These are phyloP conservation scores for Podospora comata DNA, from an alignment of 495 filamentous ascomycete genomes.

Conservation along the genomic window DNA sequence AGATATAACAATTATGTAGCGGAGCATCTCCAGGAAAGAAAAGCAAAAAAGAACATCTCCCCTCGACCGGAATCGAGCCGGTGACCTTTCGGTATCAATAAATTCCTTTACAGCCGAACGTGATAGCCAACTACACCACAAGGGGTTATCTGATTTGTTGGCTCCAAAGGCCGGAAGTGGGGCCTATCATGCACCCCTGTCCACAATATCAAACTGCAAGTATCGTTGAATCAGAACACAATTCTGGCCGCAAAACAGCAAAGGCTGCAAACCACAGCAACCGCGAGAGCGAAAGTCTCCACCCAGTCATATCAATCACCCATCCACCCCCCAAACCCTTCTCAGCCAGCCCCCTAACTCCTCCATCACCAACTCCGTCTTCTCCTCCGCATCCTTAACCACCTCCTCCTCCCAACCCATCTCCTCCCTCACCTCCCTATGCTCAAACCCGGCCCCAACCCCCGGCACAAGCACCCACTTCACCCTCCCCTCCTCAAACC, in stretches of 20 bases:
- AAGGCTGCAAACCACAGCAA: background rate
- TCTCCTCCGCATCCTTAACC: constrained; percentile 34
- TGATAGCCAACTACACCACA: constrained; percentile 35
- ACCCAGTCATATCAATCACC: background rate
- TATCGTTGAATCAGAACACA: no score
- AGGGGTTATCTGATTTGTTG: constrained; percentile 19
- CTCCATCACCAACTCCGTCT: constrained; percentile 30
- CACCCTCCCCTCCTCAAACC: constrained; percentile 29
- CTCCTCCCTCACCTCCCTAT: constrained; percentile 23
- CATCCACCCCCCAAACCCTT: constrained; percentile 26
- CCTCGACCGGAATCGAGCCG: constrained; percentile 31
- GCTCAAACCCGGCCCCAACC: constrained; percentile 40
- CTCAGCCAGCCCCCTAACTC: constrained; percentile 33
- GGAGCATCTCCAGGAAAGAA: constrained; percentile 8
- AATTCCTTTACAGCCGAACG: constrained; percentile 30
- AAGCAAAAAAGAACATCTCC: constrained; percentile 13
- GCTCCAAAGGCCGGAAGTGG: background rate
- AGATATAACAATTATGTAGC: no score
- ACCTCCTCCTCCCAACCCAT: constrained; percentile 29
- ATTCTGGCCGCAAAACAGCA: constrained; percentile 2
- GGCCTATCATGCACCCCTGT: background rate
- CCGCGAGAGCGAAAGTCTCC: no score
- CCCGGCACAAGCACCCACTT: constrained; percentile 42
- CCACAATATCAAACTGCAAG: constrained; percentile 5
- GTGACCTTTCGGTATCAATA: constrained; percentile 30